Evolutionary conservation across 805 yeast species (phyloP).

Genomic region (Kodamaea kaohsiungensis): DNA sequence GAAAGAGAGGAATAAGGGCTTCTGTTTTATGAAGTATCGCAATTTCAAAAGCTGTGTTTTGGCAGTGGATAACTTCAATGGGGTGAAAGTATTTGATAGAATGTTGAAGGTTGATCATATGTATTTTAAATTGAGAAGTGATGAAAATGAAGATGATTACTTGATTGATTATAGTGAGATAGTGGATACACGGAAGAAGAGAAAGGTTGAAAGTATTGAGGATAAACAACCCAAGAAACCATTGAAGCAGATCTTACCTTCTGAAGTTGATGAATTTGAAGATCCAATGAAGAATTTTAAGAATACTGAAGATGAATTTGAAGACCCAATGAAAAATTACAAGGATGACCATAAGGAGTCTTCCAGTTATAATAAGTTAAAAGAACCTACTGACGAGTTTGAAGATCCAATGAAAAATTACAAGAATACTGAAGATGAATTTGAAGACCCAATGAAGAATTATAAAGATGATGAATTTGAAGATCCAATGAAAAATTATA

Average conservation of each 20-base stretch:
- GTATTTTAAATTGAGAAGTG: constrained; percentile 54
- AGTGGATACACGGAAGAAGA: constrained; percentile 7
- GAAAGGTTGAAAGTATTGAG: constrained; percentile 5
- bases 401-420: constrained; percentile 35
- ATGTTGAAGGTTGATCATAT: constrained; percentile 69
- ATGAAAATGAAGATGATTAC: constrained; percentile 49
- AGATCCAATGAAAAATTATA: constrained; percentile 23
- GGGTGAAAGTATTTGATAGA: constrained; percentile 54
- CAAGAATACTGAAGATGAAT: constrained; percentile 24
- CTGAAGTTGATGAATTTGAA: constrained; percentile 24
- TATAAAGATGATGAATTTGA: constrained; percentile 14
- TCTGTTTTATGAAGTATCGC: constrained; percentile 80
- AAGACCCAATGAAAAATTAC: constrained; percentile 20
- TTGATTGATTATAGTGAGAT: constrained; percentile 27
- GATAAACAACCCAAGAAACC: constrained; percentile 1
- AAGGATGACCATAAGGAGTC: not conserved
- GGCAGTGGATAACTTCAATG: constrained; percentile 89
- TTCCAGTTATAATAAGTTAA: not conserved
- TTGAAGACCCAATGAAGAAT: constrained; percentile 24
- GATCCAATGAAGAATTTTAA: constrained; percentile 34
- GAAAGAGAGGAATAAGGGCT: constrained; percentile 69
- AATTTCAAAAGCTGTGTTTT: constrained; percentile 77
- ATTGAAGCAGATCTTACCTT: not conserved
- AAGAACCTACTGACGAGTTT: constrained; percentile 21
- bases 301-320: constrained; percentile 27